phyloP scores from a whole-genome alignment of 352 stramenopile genomes.

The Phytophthora pini region DNA sequence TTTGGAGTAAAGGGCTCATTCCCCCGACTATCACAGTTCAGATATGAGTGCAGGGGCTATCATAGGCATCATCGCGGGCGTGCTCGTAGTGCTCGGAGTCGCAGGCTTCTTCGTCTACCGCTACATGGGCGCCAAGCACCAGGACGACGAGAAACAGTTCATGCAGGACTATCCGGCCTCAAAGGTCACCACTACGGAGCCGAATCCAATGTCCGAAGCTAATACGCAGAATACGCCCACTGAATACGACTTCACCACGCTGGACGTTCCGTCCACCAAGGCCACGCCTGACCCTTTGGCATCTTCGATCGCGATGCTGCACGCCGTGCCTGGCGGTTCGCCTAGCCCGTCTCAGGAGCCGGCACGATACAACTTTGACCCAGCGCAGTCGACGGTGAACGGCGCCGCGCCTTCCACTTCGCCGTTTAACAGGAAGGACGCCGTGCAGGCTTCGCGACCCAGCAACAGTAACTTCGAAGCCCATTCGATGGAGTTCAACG shows the following conservation, averaged over 20 bases:
- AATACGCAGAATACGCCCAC: slow-evolving; percentile 35
- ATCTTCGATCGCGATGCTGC: slow-evolving; percentile 46
- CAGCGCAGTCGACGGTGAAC: slow-evolving; percentile 38
- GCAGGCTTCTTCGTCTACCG: slow-evolving; percentile 51
- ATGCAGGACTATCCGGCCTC: slow-evolving; percentile 38
- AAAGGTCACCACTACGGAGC: slow-evolving; percentile 30
- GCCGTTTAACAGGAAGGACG: slow-evolving; percentile 45
- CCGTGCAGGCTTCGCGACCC: slow-evolving; percentile 48
- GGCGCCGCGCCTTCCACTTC: slow-evolving; percentile 38
- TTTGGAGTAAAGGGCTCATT: slow-evolving; percentile 14
- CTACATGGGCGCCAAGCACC: slow-evolving; percentile 24
- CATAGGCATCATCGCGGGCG: slow-evolving; percentile 51
- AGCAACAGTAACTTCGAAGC: slow-evolving; percentile 61
- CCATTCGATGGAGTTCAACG: slow-evolving; percentile 60
- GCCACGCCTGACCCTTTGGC: slow-evolving; percentile 31
- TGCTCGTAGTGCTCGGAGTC: slow-evolving; percentile 43
- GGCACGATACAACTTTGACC: slow-evolving; percentile 43
- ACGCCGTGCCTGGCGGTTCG: slow-evolving; percentile 19
- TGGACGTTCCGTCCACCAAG: slow-evolving; percentile 32
- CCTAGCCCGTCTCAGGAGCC: slow-evolving; percentile 37
- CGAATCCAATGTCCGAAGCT: slow-evolving; percentile 21
- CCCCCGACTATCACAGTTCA: background rate
- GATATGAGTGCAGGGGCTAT: slow-evolving; percentile 49
- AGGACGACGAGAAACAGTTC: slow-evolving; percentile 51
- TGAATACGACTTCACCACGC: slow-evolving; percentile 48